Evolutionary conservation across 768 basidiomycete genomes (phyloP).

Genomic region (Omphalotus guepiniiformis): DNA sequence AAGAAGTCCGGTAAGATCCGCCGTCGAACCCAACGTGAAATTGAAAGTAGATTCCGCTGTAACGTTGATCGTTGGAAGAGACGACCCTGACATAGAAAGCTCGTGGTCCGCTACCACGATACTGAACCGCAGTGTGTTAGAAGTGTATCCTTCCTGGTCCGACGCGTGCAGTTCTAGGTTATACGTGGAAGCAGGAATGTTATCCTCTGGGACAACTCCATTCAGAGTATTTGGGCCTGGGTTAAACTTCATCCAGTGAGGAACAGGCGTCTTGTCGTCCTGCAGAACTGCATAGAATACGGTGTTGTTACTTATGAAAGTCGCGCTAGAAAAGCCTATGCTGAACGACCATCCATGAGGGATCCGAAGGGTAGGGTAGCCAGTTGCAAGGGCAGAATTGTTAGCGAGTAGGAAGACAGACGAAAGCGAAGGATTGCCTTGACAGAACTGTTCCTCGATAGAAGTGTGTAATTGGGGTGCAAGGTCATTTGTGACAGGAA

Average conservation of each 20-base stretch:
- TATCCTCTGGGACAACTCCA: slow-evolving; percentile 63
- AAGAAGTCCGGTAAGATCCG: slow-evolving; percentile 59
- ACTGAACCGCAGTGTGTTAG: slow-evolving; percentile 54
- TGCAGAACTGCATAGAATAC: slow-evolving; percentile 63
- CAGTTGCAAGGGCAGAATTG: slow-evolving; percentile 49
- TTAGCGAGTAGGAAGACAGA: slow-evolving; percentile 69
- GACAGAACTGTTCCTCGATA: slow-evolving; percentile 56
- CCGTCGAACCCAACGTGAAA: slow-evolving; percentile 45
- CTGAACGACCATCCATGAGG: slow-evolving; percentile 88
- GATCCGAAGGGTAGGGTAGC: slow-evolving; percentile 60
- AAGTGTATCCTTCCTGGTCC: slow-evolving; percentile 70
- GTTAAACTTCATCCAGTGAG: slow-evolving; percentile 75
- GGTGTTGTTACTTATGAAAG: slow-evolving; percentile 44
- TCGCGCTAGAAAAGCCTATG: slow-evolving; percentile 71
- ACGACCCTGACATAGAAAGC: slow-evolving; percentile 40
- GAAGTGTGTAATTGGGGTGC: slow-evolving; percentile 52
- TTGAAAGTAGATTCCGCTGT: slow-evolving; percentile 54
- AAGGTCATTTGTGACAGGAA: slow-evolving; percentile 53
- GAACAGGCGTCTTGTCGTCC: slow-evolving; percentile 65
- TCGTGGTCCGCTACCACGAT: slow-evolving; percentile 68
- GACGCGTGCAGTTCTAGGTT: slow-evolving; percentile 62
- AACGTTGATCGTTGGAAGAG: slow-evolving; percentile 67
- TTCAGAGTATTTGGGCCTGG: slow-evolving; percentile 64
- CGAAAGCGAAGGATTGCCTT: slow-evolving; percentile 60
- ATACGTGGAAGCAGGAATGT: slow-evolving; percentile 37